Conservation (phyloP, 495 filamentous ascomycete genomes). For the Tuber calosporum region DNA sequence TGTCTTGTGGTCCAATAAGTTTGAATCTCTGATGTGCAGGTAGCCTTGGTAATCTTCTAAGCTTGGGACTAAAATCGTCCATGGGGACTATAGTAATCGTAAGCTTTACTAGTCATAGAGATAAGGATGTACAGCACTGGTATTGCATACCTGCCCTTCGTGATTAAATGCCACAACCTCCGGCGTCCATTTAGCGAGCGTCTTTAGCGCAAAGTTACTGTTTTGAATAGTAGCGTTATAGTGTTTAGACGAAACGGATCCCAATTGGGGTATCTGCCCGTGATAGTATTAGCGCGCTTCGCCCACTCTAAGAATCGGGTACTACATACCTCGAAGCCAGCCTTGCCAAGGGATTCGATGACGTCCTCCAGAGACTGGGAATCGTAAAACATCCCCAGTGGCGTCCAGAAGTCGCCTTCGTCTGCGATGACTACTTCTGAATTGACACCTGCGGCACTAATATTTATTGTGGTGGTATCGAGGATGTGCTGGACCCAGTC, state of each 20-base stretch:
- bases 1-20: neutral
- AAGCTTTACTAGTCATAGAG: slow-evolving; percentile 3
- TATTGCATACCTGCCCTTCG: slow-evolving; percentile 15
- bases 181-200: slow-evolving; percentile 6
- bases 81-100: slow-evolving; percentile 11
- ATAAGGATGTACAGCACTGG: neutral
- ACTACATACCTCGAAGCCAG: neutral
- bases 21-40: neutral
- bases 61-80: slow-evolving; percentile 19
- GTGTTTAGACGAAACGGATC: neutral
- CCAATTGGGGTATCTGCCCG: slow-evolving; percentile 3
- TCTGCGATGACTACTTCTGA: slow-evolving; percentile 8
- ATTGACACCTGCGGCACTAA: slow-evolving; percentile 2
- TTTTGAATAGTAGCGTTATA: slow-evolving; percentile 9
- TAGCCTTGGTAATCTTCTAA: slow-evolving; percentile 12
- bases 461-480: slow-evolving; percentile 11
- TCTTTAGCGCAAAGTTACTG: slow-evolving; percentile 7
- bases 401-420: neutral
- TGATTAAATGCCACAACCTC: slow-evolving; percentile 9
- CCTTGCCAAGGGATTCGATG: slow-evolving; percentile 1
- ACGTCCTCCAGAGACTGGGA: slow-evolving; percentile 4
- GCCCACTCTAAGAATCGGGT: neutral
- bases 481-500: slow-evolving; percentile 11
- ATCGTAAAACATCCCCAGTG: slow-evolving; percentile 10
- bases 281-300: neutral